Base-by-base conservation (phyloP, 192 early-diverging fungal species). In the Kappamyces sp. region DNA sequence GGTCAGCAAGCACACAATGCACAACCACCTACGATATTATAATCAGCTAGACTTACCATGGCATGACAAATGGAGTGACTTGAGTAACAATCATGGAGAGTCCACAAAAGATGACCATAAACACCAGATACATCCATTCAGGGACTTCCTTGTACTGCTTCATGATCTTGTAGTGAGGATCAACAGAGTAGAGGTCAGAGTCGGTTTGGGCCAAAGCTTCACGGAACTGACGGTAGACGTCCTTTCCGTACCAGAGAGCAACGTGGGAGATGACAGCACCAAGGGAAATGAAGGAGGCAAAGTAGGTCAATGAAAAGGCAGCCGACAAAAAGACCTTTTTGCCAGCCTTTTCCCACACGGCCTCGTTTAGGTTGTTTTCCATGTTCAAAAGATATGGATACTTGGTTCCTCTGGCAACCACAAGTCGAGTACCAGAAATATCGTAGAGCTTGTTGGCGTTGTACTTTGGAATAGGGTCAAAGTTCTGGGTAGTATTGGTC, bases 81-180 rank as follows among this genome's bases (percentile, higher is more conserved):
- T 76, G 63, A 57, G 74, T 71, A 41, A 71, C 68, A 40, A 74
- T 66, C 15, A 85, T 76, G 4, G 71, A 62, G 6, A 84, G 55
- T 38, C 55, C 70, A 32, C 74, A 40, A 15, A 72, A 60, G 38
- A 77, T 42, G 46, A 71, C 40, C 58, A 86, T 74, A 44, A 82
- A 62, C 13, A 40, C 49, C 31, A 63, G 48, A 59, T 83, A 90
- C 71, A 70, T 79, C 75, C 73, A 80, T 55, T 74, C 69, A 46
- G 88, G 86, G 10, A 90, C 77, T 48, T 88, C 85, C 5, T 74
- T 71, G 62, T 90, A 90, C 23, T 66, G 71, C 33, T 75, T 73
- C 87, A 90, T 90, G 12, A 90, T 59, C 58, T 77, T 69, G 57
- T 66, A 72, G 72, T 90, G 88, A 40, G 87, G 76, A 61, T 88